Percentiles rank a stretch among this genome's conserved stretches.
Conservation (phyloP, 2,329 filamentous ascomycete genomes). For the Monascus ruber region DNA sequence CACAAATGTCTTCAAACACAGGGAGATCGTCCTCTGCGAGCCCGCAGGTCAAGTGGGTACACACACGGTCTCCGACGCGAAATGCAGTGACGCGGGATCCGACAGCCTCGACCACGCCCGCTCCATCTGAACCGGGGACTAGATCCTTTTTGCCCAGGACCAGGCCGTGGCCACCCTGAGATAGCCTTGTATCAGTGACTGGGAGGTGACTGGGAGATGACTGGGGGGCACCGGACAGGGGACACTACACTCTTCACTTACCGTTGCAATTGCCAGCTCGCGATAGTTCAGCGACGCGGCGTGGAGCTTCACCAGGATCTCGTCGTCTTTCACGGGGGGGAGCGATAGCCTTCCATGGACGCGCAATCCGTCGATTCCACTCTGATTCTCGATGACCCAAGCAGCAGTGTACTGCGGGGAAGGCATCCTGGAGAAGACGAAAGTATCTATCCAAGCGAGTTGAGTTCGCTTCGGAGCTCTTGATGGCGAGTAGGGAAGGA, state of each 20-base stretch:
- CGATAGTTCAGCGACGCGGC: conserved; percentile 41
- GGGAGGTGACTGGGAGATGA: conserved; percentile 27
- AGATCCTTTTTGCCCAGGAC: conserved; percentile 21
- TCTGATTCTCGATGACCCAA: no score
- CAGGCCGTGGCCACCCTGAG: conserved; percentile 15
- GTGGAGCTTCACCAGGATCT: conserved; percentile 57
- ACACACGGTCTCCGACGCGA: conserved; percentile 47
- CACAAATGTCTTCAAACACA: conserved; percentile 25
- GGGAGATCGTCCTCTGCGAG: conserved; percentile 42
- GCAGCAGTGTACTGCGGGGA: no score
- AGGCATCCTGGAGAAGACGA: no score
- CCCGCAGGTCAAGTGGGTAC: conserved; percentile 47
- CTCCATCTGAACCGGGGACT: conserved; percentile 24
- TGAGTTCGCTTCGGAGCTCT: no score
- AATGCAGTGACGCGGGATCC: conserved; percentile 47
- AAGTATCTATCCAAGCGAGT: no score
- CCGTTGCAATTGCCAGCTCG: conserved; percentile 36
- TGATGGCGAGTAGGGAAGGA: no score
- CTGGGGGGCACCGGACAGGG: conserved; percentile 7
- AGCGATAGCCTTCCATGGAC: conserved; percentile 17
- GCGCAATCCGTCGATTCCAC: no score
- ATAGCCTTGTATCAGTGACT: conserved; percentile 5
- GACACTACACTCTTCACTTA: conserved; percentile 15
- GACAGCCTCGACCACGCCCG: conserved; percentile 40
- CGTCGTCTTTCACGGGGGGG: conserved; percentile 54